These are phyloP conservation scores for Suaeda aralocaspica DNA, from an alignment of 148 eudicot genomes.

Conservation along the genomic window DNA sequence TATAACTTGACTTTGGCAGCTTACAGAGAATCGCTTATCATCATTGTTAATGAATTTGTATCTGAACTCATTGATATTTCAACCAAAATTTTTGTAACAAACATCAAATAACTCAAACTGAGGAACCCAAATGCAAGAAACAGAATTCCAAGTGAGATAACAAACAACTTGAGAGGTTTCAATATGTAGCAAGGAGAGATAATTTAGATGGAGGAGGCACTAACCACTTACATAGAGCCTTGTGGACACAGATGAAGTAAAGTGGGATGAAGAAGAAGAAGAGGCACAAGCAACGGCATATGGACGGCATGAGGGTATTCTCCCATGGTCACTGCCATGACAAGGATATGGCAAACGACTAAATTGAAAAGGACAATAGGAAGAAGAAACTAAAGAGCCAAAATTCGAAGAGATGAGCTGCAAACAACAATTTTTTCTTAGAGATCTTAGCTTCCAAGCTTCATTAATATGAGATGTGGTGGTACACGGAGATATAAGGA, in stretches of 20 bases:
- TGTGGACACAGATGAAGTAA: conserved; percentile 10
- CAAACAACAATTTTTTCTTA: background rate
- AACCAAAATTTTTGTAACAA: background rate
- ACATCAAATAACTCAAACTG: background rate
- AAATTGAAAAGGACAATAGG: conserved; percentile 3
- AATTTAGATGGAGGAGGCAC: conserved; percentile 5
- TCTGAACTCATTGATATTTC: no score
- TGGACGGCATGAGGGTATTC: background rate
- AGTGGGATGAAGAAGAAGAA: conserved; percentile 23
- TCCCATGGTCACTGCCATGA: conserved; percentile 6
- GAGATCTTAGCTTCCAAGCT: conserved; percentile 7
- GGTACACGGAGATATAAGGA: conserved; percentile 10
- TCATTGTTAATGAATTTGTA: no score
- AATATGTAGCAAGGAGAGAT: background rate
- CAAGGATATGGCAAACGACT: background rate
- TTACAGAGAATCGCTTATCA: no score
- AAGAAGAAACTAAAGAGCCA: conserved; percentile 11
- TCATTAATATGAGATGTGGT: conserved; percentile 8
- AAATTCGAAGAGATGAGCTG: conserved; percentile 10
- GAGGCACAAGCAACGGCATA: conserved; percentile 18
- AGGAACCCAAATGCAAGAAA: background rate
- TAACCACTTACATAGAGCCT: conserved; percentile 36
- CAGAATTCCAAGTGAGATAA: background rate
- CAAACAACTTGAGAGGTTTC: background rate
- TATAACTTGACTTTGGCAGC: no score